phyloP scores from a whole-genome alignment of 208 protist species.

The Leishmania tarentolae region DNA sequence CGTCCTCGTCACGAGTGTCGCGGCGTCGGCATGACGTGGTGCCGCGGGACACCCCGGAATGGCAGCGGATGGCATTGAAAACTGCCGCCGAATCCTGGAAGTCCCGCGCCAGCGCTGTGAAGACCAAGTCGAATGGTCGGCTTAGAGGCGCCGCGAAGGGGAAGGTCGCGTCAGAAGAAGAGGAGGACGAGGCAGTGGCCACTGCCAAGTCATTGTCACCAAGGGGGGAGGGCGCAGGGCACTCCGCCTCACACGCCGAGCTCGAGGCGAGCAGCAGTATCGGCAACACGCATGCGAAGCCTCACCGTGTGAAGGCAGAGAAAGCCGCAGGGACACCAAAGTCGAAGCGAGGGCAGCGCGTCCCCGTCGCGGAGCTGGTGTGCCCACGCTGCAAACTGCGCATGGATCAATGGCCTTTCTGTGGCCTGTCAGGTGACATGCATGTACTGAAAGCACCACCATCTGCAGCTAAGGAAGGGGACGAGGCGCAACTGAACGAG shows the following conservation, averaged over 20 bases:
- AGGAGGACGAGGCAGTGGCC: neutral
- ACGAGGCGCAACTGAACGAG: neutral
- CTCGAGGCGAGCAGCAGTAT: conserved; percentile 11
- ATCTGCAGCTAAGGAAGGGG: neutral
- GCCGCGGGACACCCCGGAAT: conserved; percentile 34
- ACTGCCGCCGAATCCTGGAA: conserved; percentile 13
- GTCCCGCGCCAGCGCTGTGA: neutral
- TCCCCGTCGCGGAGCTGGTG: conserved; percentile 16
- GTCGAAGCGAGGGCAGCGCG: conserved; percentile 5
- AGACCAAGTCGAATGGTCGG: neutral
- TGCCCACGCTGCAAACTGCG: conserved; percentile 52
- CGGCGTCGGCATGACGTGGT: conserved; percentile 22
- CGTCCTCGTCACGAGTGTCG: conserved; percentile 27
- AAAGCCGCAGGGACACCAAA: neutral
- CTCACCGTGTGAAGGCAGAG: neutral
- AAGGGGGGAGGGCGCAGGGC: neutral
- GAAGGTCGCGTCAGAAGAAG: neutral
- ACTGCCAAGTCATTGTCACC: neutral
- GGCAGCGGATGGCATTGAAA: conserved; percentile 35
- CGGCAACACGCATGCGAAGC: neutral
- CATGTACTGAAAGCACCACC: conserved; percentile 27
- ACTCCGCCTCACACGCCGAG: neutral
- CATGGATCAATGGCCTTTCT: conserved; percentile 65
- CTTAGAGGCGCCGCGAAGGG: neutral
- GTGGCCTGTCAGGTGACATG: conserved; percentile 54